Base-by-base conservation (phyloP, 305 asterid genomes). In the Coffea humblotiana region DNA sequence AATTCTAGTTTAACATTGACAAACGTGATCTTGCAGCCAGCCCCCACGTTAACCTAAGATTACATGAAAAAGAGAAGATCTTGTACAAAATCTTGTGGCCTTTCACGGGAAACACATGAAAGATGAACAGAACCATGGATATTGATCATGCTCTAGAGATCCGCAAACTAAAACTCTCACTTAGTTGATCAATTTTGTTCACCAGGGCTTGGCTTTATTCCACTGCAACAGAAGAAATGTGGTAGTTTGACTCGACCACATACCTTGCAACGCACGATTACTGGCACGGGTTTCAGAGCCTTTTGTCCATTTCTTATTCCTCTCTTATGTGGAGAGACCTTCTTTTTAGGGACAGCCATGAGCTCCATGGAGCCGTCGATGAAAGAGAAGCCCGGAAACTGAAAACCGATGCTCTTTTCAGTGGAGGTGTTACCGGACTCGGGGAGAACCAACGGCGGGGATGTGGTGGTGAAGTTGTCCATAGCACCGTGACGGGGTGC, bases 211-310 rank as follows among this genome's bases (percentile, higher is more conserved):
- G 75, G 94, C 88, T 84, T 91, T 71, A 91, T 84, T 83, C 98
- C 98, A 66, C 97, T 85, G 91, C 98, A 94, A 83, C 98, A 92
- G 84, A 86, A 92, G 91, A 88, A 91, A 87, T 92, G 98, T 27
- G 97, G 98, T 71, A 94, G 88, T 86, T 94, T 94, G 37, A 92
- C 98, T 80, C 91, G 90, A 69, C 97, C 97, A 32, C 97, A 94
- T 14, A 77, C 95, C 91, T 97, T 94, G 90, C 83, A 79, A 63
- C 93, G 92, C 74, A 89, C 84, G 82, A 92, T 94, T 79, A 94
- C 97, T 37, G 97, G 97, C 77, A 88, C 89, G 72, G 97, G 97
- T 90, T 94, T 92, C 89, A 94, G 88, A 86, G 97, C 97, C 89
- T 90, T 94, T 35, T 97, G 97, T 85, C 97, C 97, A 85, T 92